phyloP scores from a whole-genome alignment of 345 rosid genomes.

The Nasturtium officinale region DNA sequence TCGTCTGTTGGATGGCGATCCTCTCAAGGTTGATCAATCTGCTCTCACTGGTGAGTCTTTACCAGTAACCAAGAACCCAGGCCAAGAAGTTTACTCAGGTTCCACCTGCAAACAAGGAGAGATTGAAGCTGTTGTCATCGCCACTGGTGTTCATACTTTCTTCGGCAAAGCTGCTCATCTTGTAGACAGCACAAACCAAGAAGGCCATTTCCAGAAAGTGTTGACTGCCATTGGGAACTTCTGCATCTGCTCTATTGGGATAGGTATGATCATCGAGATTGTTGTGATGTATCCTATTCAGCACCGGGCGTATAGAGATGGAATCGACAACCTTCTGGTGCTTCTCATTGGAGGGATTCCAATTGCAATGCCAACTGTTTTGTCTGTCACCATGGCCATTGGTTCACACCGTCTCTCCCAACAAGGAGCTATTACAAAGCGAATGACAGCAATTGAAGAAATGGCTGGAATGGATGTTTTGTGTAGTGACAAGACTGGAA shows the following conservation, averaged over 20 bases:
- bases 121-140: constrained; percentile 81
- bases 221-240: constrained; percentile 89
- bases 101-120: constrained; percentile 93
- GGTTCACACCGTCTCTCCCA: constrained; percentile 81
- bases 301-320: constrained; percentile 64
- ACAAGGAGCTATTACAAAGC: constrained; percentile 87
- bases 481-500: constrained; percentile 88
- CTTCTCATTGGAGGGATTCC: constrained; percentile 92
- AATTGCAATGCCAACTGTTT: constrained; percentile 88
- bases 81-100: constrained; percentile 78
- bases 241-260: constrained; percentile 72
- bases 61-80: constrained; percentile 70
- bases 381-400: constrained; percentile 88
- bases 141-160: constrained; percentile 85
- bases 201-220: constrained; percentile 84
- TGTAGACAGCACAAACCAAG: constrained; percentile 75
- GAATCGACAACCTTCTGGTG: constrained; percentile 78
- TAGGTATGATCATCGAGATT: constrained; percentile 69
- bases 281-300: constrained; percentile 82
- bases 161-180: constrained; percentile 94
- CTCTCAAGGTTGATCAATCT: constrained; percentile 79
- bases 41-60: constrained; percentile 86
- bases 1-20: constrained; percentile 82
- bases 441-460: constrained; percentile 93
- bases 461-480: constrained; percentile 94